Evolutionary conservation across 75 land plant genomes (phyloP).

Genomic region (Selaginella tamariscina): DNA sequence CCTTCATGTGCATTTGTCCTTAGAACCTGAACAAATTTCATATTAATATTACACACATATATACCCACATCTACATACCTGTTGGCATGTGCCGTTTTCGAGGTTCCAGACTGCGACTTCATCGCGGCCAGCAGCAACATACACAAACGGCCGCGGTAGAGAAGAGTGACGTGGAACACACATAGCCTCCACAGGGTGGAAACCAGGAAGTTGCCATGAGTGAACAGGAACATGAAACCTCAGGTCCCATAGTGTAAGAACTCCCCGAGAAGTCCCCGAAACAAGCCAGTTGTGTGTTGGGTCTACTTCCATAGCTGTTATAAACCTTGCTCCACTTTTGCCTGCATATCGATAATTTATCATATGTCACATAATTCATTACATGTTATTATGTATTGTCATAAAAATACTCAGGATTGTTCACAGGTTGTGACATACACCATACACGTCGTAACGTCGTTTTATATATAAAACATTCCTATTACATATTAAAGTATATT

Average conservation of each 20-base stretch:
- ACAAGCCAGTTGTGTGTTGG: slow-evolving; percentile 93
- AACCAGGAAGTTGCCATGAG: slow-evolving; percentile 68
- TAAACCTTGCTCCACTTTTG: slow-evolving; percentile 66
- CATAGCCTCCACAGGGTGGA: slow-evolving; percentile 71
- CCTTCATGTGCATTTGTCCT: too few relatives aligned
- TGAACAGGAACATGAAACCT: slow-evolving; percentile 80
- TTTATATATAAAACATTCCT: too few relatives aligned
- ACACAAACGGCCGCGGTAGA: slow-evolving; percentile 57
- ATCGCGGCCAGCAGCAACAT: slow-evolving; percentile 95
- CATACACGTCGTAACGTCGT: too few relatives aligned
- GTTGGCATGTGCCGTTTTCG: slow-evolving; percentile 86
- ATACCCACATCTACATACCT: slow-evolving; percentile 43
- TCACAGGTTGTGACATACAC: too few relatives aligned
- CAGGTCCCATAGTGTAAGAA: slow-evolving; percentile 92
- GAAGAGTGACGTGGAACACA: slow-evolving; percentile 33
- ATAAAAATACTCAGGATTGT: too few relatives aligned
- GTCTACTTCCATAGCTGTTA: slow-evolving; percentile 58
- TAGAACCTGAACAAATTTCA: too few relatives aligned
- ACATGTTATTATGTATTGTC: too few relatives aligned
- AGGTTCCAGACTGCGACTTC: slow-evolving; percentile 98
- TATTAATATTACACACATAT: too few relatives aligned
- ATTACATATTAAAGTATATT: too few relatives aligned
- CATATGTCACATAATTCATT: too few relatives aligned
- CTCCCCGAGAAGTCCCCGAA: slow-evolving; percentile 86
- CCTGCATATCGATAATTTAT: too few relatives aligned